These are phyloP conservation scores for Suhomyces tanzawaensis DNA, from an alignment of 805 yeast genomes.

Conservation along the genomic window DNA sequence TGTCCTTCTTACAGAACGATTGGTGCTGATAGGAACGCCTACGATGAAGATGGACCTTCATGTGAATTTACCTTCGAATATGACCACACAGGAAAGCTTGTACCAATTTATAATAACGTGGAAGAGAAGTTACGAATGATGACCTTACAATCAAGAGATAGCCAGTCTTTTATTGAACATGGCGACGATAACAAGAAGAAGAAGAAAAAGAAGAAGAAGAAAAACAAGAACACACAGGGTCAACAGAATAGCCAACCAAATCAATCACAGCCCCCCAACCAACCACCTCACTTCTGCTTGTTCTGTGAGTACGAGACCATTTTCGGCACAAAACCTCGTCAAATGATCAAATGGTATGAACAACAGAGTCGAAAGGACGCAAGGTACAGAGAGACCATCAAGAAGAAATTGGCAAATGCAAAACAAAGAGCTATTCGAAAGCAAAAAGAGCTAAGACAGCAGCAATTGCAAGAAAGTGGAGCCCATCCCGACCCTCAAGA, in stretches of 20 bases:
- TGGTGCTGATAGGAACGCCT: slow-evolving; percentile 4
- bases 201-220: slow-evolving; percentile 24
- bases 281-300: slow-evolving; percentile 32
- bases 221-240: slow-evolving; percentile 11
- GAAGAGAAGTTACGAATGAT: slow-evolving; percentile 37
- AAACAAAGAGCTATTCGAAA: slow-evolving; percentile 33
- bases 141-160: slow-evolving; percentile 20
- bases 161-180: slow-evolving; percentile 3
- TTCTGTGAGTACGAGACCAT: slow-evolving; percentile 54
- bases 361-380: slow-evolving; percentile 26
- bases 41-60: slow-evolving; percentile 34
- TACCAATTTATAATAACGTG: slow-evolving; percentile 40
- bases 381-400: slow-evolving; percentile 31
- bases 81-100: slow-evolving; percentile 38
- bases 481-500: no score
- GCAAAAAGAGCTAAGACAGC: slow-evolving; percentile 12
- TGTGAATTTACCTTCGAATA: slow-evolving; percentile 47
- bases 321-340: slow-evolving; percentile 48
- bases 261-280: background rate
- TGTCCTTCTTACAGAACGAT: slow-evolving; percentile 20
- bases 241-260: background rate
- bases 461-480: background rate
- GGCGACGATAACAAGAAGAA: slow-evolving; percentile 10
- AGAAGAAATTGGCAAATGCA: slow-evolving; percentile 37
- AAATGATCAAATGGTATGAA: slow-evolving; percentile 52